A percentile compares a stretch with the other conserved stretches of the same genome.
These are phyloP conservation scores for Silene coronaria DNA, from an alignment of 179 eudicot genomes.

Conservation along the genomic window DNA sequence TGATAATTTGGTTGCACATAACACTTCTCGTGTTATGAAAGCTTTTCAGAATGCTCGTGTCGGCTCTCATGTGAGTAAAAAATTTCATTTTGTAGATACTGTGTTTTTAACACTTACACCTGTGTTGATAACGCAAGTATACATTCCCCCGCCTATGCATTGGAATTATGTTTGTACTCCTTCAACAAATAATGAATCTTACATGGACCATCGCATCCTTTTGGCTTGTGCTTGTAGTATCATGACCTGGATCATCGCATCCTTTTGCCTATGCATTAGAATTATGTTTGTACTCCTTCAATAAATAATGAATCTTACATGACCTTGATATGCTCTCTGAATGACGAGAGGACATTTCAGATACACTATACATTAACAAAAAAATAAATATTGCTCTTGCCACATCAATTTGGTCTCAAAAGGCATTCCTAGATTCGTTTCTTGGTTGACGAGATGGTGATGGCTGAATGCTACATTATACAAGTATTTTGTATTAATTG, in stretches of 20 bases:
- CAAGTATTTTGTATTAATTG: neutral
- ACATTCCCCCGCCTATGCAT: neutral
- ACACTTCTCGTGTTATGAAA: constrained; percentile 71
- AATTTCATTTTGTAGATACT: neutral
- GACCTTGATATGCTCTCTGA: neutral
- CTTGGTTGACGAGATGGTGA: neutral
- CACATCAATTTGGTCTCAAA: neutral
- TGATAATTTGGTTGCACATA: constrained; percentile 80
- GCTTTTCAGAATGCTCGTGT: constrained; percentile 88
- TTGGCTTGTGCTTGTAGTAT: neutral
- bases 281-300: neutral
- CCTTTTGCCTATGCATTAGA: neutral
- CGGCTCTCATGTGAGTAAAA: constrained; percentile 69
- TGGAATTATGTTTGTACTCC: neutral
- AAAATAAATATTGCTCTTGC: neutral
- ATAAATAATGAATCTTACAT: neutral
- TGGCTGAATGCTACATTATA: neutral
- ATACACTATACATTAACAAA: neutral
- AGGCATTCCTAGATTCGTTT: neutral
- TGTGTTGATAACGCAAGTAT: neutral
- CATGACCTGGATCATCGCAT: too few species aligned
- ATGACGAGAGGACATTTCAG: neutral
- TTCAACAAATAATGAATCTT: neutral
- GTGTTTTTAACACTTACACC: neutral
- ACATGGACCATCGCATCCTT: neutral